Base-by-base conservation (phyloP, 179 eudicot genomes). In the Gypsophila paniculata region DNA sequence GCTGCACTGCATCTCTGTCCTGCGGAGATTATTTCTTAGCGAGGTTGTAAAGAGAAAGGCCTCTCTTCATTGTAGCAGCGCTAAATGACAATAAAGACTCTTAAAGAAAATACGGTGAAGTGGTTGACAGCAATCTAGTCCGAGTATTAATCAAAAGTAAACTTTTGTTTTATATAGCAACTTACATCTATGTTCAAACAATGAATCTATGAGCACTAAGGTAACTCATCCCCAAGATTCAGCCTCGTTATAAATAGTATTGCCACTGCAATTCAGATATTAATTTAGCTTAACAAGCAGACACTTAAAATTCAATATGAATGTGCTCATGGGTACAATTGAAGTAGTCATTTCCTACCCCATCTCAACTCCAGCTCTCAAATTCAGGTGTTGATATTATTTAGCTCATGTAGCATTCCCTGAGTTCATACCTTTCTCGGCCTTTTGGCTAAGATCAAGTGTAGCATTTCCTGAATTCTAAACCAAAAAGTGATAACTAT, bases 381-480 rank as follows among this genome's bases (percentile, higher is more conserved):
- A 36, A 62, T 5, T 29, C 21, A 32, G 42, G 0, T 61, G 21
- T 61, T 18, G 5, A n/a, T 29, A 14, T 17, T 29, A 18, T 42
- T 15, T 62, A 62, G 23, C 66, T 8, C 21, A 39, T n/a, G 49
- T 38, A 36, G 7, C 44, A 62, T n/a, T 62, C 17, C 22, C n/a
- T 62, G 10, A 5, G 12, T 44, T 36, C 89, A 82, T 88, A 86
- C 89, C 90, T 86, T 86, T 88, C 90, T 88, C 90, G 93, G 93
- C 93, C 90, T 88, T 86, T 86, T 86, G 93, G 93, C 93, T 86
- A 88, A 88, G 93, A 88, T 88, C 88, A 86, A 86, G 93, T 86
- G 93, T 88, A 88, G 93, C 22, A 62, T n/a, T 11, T 34, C 6
- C 23, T 17, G 8, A 19, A 14, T 61, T 4, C 9, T 14, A 61